Base-by-base conservation (phyloP, 1,139 yeast genomes). In the Geotrichum bryndzae region DNA sequence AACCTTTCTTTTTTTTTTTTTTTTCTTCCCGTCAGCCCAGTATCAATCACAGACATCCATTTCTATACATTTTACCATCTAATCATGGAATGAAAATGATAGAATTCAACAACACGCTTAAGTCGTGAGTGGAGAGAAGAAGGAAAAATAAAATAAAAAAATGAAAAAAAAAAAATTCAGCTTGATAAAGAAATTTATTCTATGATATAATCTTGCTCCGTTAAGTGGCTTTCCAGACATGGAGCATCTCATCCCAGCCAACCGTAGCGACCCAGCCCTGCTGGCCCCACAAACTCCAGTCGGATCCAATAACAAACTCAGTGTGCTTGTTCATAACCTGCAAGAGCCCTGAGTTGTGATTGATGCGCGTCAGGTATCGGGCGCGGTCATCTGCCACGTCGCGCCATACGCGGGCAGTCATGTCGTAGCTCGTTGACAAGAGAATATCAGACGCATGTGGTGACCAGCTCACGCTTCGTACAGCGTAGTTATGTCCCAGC, bases 231-330 rank as follows among this genome's bases (percentile, higher is more conserved):
- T 88, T 91, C 96, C 96, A 94, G n/a, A 94, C 81, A 70, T 87
- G 86, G 11, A 91, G 87, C 88, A 89, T 90, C 70, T 94, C 96
- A 76, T 94, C 99, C 97, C 97, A 94, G 0, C 97, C 97, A 0
- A 94, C 87, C 29, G 96, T 85, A 10, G 96, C 96, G 23, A 88
- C 92, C 90, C 96, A 92, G 0, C 97, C 98, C 2, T 95, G 96
- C 67, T 87, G 86, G 10, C 98, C 98, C 97, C 98, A 94, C 61
- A 94, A 76, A 68, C 96, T 87, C 87, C 96, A 94, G 74, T 94
- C 98, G 66, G 94, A 87, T n/a, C 96, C 97, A 67, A 89, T 84
- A 1, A 88, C 97, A 76, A 94, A 94, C 77, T 94, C 99, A 51
- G 84, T 81, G 75, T 94, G 98, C 56, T 75, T 77, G 41, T 81